Conservation (phyloP, 2,329 filamentous ascomycete genomes). For the Aspergillus sp. region DNA sequence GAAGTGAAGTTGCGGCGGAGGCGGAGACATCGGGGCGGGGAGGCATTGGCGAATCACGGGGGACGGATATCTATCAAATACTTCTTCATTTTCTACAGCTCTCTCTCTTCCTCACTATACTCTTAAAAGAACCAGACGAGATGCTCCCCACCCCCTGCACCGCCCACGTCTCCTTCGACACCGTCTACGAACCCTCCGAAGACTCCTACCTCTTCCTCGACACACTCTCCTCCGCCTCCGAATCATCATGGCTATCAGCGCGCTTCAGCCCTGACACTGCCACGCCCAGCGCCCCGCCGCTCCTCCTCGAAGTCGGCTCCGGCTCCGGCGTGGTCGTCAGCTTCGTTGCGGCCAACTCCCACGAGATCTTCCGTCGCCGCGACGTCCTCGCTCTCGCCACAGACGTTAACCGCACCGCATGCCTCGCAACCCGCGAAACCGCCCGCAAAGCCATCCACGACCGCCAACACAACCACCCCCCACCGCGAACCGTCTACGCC, state of each 20-base stretch:
- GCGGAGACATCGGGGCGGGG: not conserved
- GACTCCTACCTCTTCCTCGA: conserved; percentile 94
- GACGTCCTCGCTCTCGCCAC: conserved; percentile 71
- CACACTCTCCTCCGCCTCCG: conserved; percentile 71
- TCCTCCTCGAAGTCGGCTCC: conserved; percentile 82
- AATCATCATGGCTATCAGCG: conserved; percentile 64
- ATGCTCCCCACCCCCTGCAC: conserved; percentile 93
- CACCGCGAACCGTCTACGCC: conserved; percentile 53
- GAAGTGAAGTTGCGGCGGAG: not conserved
- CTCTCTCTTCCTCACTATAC: too few relatives aligned
- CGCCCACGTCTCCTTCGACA: conserved; percentile 81
- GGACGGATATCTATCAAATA: too few relatives aligned
- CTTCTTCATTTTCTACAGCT: too few relatives aligned
- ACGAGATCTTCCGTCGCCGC: conserved; percentile 67
- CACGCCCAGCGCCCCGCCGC: conserved; percentile 36
- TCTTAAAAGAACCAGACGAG: not conserved
- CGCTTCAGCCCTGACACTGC: conserved; percentile 53
- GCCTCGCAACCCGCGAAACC: conserved; percentile 69
- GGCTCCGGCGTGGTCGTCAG: conserved; percentile 93
- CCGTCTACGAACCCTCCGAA: conserved; percentile 92
- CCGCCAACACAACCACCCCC: conserved; percentile 14
- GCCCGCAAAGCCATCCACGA: conserved; percentile 52
- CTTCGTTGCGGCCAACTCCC: conserved; percentile 76
- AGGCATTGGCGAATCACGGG: conserved; percentile 2
- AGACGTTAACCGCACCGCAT: conserved; percentile 85